A percentile compares a stretch with the other conserved stretches of the same genome.
These are phyloP conservation scores for Lolium multiflorum DNA, from an alignment of 176 grass and related monocot species.

Conservation along the genomic window DNA sequence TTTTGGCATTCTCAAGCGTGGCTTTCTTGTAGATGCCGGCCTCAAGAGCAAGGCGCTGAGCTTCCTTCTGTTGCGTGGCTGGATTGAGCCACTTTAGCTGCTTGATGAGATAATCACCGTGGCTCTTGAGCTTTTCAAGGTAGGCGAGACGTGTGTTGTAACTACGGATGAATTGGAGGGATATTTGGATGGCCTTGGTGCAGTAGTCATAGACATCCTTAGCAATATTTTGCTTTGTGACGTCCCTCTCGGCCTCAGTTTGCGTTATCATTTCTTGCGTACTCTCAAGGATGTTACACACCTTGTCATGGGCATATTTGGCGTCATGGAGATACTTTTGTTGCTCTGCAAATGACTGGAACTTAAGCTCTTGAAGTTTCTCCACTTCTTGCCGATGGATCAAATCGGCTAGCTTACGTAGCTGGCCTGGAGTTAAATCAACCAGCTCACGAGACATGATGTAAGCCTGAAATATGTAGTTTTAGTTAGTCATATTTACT, in stretches of 20 bases:
- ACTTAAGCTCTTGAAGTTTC: neutral
- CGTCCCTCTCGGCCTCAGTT: neutral
- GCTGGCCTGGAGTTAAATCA: constrained; percentile 18
- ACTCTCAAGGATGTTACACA: neutral
- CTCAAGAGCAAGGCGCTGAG: constrained; percentile 1
- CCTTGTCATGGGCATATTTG: neutral
- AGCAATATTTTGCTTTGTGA: neutral
- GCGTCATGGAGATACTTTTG: constrained; percentile 9
- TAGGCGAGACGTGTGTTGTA: constrained; percentile 1
- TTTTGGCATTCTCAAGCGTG: constrained; percentile 1
- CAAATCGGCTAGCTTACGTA: constrained; percentile 4
- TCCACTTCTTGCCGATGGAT: constrained; percentile 13
- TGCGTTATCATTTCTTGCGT: neutral
- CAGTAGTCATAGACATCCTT: neutral
- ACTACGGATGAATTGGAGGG: constrained; percentile 7
- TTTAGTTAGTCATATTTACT: constrained; percentile 23
- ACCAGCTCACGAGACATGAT: constrained; percentile 6
- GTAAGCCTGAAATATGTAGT: constrained; percentile 17
- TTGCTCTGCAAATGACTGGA: neutral
- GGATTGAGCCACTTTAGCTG: constrained; percentile 20
- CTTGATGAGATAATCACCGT: neutral
- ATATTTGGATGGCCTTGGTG: neutral
- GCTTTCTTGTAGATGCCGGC: neutral
- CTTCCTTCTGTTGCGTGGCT: neutral
- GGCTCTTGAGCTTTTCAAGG: constrained; percentile 14